Evolutionary conservation across 306 rosid species (phyloP).

Genomic region (Cucumis cinereus): DNA sequence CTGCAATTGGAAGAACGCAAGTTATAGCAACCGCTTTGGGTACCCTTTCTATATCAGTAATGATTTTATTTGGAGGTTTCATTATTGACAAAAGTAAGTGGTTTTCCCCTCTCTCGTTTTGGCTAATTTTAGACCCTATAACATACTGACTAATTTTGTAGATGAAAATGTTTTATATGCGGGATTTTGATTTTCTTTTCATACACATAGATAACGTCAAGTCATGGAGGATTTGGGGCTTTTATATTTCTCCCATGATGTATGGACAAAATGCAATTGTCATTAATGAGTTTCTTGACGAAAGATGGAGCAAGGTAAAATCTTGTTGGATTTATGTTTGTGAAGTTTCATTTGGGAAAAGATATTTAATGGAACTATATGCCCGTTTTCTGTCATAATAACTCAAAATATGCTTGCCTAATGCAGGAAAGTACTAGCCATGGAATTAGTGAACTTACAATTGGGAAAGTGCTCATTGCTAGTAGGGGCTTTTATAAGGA

Average conservation of each 20-base stretch:
- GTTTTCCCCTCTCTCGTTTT: too few relatives aligned
- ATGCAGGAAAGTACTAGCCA: slow-evolving; percentile 41
- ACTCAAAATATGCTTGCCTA: background rate
- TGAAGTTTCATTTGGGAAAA: background rate
- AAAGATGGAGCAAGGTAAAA: slow-evolving; percentile 70
- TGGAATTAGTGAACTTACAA: slow-evolving; percentile 28
- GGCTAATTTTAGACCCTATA: background rate
- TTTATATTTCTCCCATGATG: slow-evolving; percentile 77
- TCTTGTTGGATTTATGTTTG: background rate
- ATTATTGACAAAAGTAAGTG: slow-evolving; percentile 55
- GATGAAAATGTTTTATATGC: background rate
- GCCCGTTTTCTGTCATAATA: background rate
- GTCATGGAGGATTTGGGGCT: slow-evolving; percentile 84
- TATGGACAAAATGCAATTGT: slow-evolving; percentile 78
- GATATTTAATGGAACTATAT: background rate
- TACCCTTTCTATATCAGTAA: slow-evolving; percentile 41
- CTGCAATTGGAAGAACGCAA: slow-evolving; percentile 67
- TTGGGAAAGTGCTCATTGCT: slow-evolving; percentile 50
- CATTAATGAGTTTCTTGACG: slow-evolving; percentile 73
- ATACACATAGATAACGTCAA: slow-evolving; percentile 34
- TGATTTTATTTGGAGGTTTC: slow-evolving; percentile 83
- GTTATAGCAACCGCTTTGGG: slow-evolving; percentile 53
- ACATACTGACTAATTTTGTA: background rate
- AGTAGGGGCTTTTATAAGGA: slow-evolving; percentile 42
- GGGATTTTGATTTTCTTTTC: background rate